Evolutionary conservation across 2,329 filamentous ascomycete species (phyloP).

Genomic region (Podosphaera fusca): DNA sequence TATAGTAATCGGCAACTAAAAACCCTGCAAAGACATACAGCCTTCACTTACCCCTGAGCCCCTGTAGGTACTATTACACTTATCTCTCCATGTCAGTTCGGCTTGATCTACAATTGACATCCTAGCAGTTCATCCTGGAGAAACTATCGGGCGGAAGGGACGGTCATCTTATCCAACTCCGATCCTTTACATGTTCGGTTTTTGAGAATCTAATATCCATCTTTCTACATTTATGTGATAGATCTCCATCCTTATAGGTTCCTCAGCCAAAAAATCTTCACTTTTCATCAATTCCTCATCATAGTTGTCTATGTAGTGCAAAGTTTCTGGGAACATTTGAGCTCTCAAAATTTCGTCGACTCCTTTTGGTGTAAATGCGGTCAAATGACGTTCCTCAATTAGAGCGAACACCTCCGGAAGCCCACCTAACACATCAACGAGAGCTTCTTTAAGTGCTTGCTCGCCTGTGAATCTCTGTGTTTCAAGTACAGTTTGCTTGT

Average conservation of each 20-base stretch:
- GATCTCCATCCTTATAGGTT: constrained; percentile 12
- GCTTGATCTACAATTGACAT: no score
- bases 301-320: constrained; percentile 32
- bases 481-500: constrained; percentile 48
- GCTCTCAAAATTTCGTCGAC: no score
- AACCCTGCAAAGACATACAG: no score
- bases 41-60: no score
- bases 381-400: constrained; percentile 33
- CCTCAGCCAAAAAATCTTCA: constrained; percentile 20
- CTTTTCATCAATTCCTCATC: constrained; percentile 27
- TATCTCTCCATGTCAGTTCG: no score
- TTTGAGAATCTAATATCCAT: constrained; percentile 11
- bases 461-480: constrained; percentile 40
- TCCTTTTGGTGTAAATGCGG: no score
- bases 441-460: constrained; percentile 38
- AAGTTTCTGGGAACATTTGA: constrained; percentile 49
- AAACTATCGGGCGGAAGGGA: no score
- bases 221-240: constrained; percentile 8
- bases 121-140: no score
- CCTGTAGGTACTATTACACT: no score
- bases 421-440: constrained; percentile 46
- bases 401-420: constrained; percentile 38
- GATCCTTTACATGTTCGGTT: constrained; percentile 9
- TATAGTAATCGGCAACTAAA: no score
- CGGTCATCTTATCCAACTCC: no score